These are phyloP conservation scores for Carpinus viminea DNA, from an alignment of 306 rosid genomes.

Conservation along the genomic window DNA sequence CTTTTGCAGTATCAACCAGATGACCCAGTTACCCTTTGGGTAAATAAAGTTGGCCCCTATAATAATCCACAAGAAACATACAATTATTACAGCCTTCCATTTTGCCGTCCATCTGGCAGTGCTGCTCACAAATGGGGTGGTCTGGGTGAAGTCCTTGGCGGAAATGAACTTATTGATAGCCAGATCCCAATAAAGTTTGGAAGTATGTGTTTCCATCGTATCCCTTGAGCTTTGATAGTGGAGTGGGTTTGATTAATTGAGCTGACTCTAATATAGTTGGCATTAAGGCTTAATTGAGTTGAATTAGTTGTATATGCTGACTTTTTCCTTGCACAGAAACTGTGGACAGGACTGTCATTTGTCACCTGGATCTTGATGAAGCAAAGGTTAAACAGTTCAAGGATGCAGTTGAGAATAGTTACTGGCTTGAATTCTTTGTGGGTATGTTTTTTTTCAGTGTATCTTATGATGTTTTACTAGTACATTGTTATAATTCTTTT, in stretches of 20 bases:
- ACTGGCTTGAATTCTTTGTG: conserved; percentile 98
- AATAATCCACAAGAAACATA: conserved; percentile 99
- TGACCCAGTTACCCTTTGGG: conserved; percentile 85
- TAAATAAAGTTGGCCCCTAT: conserved; percentile 97
- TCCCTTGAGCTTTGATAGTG: conserved; percentile 22
- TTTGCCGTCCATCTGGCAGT: conserved; percentile 64
- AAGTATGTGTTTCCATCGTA: conserved; percentile 45
- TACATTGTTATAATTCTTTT: background rate
- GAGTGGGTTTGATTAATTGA: conserved; percentile 16
- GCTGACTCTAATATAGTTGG: conserved; percentile 15
- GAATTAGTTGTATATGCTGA: conserved; percentile 6
- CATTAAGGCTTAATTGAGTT: background rate
- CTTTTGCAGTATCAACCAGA: conserved; percentile 69
- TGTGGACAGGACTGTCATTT: conserved; percentile 71
- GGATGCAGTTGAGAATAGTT: conserved; percentile 89
- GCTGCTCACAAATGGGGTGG: conserved; percentile 98
- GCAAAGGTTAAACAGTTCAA: conserved; percentile 77
- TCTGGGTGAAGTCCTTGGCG: conserved; percentile 98
- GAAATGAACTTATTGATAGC: conserved; percentile 96
- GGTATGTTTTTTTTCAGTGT: conserved; percentile 57
- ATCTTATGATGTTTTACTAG: conserved; percentile 10
- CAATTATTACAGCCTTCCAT: conserved; percentile 92
- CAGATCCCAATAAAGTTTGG: conserved; percentile 70
- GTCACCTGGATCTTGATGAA: conserved; percentile 60
- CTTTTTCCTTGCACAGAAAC: conserved; percentile 49